Base-by-base conservation (phyloP, 805 yeast genomes). In the Lipomyces starkeyi region DNA sequence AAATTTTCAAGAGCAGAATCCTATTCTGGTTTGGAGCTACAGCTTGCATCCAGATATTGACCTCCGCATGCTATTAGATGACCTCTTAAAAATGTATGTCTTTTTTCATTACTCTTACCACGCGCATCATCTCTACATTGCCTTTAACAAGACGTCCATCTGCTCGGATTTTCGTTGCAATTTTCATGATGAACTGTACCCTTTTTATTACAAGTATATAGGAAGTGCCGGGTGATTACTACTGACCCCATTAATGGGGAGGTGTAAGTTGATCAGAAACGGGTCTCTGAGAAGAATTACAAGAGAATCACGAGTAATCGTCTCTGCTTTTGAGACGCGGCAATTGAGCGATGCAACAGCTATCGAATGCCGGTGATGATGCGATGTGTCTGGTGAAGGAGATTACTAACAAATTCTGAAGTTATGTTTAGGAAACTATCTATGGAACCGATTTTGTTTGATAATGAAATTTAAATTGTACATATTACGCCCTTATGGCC, bases 221-320 rank as follows among this genome's bases (percentile, higher is more conserved):
- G 72, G 72, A 69, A 69, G 72, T 69, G 72, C 72, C 72, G 72
- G 68, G 68, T 69, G 72, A 69, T 66, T 59, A 9, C 61, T 22
- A 3, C 32, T 37, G 34, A 13, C 55, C 20, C 4, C 52, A 20
- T 29, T 5, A 40, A 32, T 22, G n/a, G 40, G 32, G 49, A 22
- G 53, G 59, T 25, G 65, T 34, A 34, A 62, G 13, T 56, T 69
- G 72, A 69, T 61, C 72, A 68, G 63, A 68, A 59, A 57, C 68
- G 72, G 72, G 71, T 54, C 67, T 59, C 72, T 69, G 72, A 68
- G 61, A 64, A 57, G 22, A 57, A 57, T 25, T n/a, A 29, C 32
- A 29, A 14, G 27, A 29, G n/a, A 25, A 32, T 57, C 34, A 20
- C 9, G 56, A 34, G 25, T 57, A 9, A n/a, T 32, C 8, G 59